These are phyloP conservation scores for Trichoderma pleuroti DNA, from an alignment of 2,329 filamentous ascomycete species.

Conservation along the genomic window DNA sequence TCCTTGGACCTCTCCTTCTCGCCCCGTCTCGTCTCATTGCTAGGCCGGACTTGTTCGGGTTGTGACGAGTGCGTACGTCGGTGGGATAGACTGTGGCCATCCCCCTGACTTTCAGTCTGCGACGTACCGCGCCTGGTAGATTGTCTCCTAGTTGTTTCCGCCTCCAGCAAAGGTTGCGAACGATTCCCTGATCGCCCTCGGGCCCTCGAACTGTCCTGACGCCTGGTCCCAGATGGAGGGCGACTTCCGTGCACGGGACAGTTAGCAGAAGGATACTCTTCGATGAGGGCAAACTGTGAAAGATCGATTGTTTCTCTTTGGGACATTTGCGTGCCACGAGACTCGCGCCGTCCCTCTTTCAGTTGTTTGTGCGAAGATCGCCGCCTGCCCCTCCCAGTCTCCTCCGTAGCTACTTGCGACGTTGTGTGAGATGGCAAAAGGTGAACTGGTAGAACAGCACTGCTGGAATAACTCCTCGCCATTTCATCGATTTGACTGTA, in stretches of 20 bases:
- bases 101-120: background rate
- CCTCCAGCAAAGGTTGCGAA: slow-evolving; percentile 1
- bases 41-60: background rate
- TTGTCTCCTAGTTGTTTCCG: background rate
- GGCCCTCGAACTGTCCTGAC: slow-evolving; percentile 10
- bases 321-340: slow-evolving; percentile 13
- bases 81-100: background rate
- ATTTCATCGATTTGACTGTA: background rate
- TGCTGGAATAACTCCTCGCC: slow-evolving; percentile 8
- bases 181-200: slow-evolving; percentile 13
- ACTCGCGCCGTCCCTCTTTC: slow-evolving; percentile 5
- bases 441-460: background rate
- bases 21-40: background rate
- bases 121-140: background rate
- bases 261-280: slow-evolving; percentile 24
- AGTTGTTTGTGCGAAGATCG: slow-evolving; percentile 13
- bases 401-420: background rate
- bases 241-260: slow-evolving; percentile 25
- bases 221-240: slow-evolving; percentile 21
- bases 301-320: slow-evolving; percentile 22
- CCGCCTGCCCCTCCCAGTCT: slow-evolving; percentile 13
- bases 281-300: slow-evolving; percentile 25
- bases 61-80: background rate
- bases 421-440: background rate
- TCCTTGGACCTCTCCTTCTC: background rate